A percentile compares a stretch with the other conserved stretches of the same genome.
Evolutionary conservation across 1,139 yeast genomes (phyloP).

Genomic region (Candida smagusa): DNA sequence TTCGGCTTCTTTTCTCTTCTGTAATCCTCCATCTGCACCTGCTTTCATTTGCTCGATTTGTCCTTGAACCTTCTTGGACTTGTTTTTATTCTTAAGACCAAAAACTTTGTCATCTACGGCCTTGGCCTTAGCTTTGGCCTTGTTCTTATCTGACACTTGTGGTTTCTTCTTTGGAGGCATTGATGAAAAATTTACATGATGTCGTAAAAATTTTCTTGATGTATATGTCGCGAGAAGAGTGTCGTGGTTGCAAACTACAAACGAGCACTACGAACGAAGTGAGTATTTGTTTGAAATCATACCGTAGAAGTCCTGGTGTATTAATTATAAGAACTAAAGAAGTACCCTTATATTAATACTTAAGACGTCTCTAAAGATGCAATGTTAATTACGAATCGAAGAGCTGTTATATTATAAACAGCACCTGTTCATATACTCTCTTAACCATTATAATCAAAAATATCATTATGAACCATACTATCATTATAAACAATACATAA

Average conservation of each 20-base stretch:
- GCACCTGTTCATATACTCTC: no score
- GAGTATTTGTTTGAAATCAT: no score
- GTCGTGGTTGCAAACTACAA: conserved; percentile 2
- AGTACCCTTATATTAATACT: no score
- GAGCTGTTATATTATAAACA: no score
- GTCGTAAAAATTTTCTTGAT: background rate
- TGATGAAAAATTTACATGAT: conserved; percentile 3
- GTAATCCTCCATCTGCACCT: conserved; percentile 61
- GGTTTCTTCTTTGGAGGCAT: conserved; percentile 63
- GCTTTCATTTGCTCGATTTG: conserved; percentile 73
- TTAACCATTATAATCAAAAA: no score
- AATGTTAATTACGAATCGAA: no score
- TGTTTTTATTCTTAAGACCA: conserved; percentile 91
- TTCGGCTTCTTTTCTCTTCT: conserved; percentile 73
- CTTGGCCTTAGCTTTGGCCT: conserved; percentile 66
- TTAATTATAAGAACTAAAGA: no score
- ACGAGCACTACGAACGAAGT: no score
- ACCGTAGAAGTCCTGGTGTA: no score
- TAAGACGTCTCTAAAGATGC: no score
- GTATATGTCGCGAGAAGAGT: background rate
- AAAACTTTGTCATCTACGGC: conserved; percentile 86
- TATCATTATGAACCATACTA: no score
- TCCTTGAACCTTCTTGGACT: conserved; percentile 87
- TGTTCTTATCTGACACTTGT: conserved; percentile 57
- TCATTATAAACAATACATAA: no score